A percentile compares a stretch with the other conserved stretches of the same genome.
Conservation (phyloP, 1,139 yeast species). For the Nematodospora anomalae region DNA sequence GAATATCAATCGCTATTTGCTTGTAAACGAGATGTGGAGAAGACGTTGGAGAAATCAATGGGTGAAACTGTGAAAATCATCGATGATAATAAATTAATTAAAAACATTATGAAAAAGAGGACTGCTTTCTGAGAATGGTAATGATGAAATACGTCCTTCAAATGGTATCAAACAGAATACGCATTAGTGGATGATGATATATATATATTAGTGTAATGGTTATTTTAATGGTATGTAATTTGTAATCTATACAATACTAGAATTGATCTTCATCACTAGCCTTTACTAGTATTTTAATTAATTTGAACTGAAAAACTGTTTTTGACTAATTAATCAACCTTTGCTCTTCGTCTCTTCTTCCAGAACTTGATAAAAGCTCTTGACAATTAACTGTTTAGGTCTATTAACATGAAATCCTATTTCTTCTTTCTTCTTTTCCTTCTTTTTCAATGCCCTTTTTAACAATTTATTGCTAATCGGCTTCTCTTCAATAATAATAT, state of each 20-base stretch:
- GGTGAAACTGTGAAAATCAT: conserved; percentile 37
- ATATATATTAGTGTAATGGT: neutral
- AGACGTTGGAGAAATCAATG: conserved; percentile 28
- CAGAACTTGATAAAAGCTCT: conserved; percentile 16
- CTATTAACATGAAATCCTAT: conserved; percentile 44
- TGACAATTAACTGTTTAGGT: conserved; percentile 41
- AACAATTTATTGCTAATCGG: neutral
- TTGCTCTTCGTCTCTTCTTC: conserved; percentile 2
- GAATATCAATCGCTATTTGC: conserved; percentile 52
- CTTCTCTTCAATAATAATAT: neutral
- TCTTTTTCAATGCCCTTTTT: conserved; percentile 3
- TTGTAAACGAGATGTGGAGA: conserved; percentile 28
- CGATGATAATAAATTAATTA: conserved; percentile 56
- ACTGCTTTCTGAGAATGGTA: conserved; percentile 24
- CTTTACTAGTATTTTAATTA: too few species aligned
- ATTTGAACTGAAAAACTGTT: too few species aligned
- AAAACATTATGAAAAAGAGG: conserved; percentile 57
- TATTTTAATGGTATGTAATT: neutral
- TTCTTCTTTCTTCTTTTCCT: conserved; percentile 8
- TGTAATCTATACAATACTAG: neutral
- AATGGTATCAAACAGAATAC: neutral
- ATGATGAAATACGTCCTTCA: too few species aligned
- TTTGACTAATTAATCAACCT: neutral
- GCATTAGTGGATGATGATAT: neutral
- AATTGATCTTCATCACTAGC: too few species aligned